Conservation (phyloP, 2,329 filamentous ascomycete species). For the Seiridium unicorne region DNA sequence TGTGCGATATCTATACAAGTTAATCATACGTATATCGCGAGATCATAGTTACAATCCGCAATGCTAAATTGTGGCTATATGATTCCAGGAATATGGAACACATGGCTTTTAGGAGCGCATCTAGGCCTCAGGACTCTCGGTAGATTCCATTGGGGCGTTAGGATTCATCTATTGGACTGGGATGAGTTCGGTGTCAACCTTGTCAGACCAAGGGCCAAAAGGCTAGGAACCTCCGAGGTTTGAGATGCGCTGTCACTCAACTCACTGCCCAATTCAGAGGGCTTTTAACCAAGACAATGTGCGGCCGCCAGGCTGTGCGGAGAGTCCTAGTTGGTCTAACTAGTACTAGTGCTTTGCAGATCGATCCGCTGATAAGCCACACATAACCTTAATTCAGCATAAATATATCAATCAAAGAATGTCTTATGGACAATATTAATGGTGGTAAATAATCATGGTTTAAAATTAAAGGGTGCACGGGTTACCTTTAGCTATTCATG, state of each 20-base stretch:
- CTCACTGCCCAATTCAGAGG: neutral
- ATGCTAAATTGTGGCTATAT: neutral
- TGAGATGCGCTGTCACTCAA: neutral
- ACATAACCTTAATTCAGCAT: neutral
- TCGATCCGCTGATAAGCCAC: neutral
- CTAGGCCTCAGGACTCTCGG: neutral
- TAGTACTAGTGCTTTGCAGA: neutral
- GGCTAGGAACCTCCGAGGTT: neutral
- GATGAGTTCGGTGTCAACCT: neutral
- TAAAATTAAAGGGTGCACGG: too few relatives aligned
- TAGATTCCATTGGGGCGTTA: neutral
- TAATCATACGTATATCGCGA: neutral
- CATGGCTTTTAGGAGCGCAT: neutral
- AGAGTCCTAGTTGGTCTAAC: neutral
- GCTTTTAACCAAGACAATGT: neutral
- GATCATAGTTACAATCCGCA: too few relatives aligned
- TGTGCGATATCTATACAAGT: neutral
- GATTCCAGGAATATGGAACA: neutral
- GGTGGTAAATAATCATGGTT: too few relatives aligned
- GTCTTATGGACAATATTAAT: neutral
- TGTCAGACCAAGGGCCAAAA: neutral
- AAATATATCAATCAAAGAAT: neutral
- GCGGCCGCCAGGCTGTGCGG: neutral
- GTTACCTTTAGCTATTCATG: too few relatives aligned
- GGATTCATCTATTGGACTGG: neutral